Percentiles rank a stretch among this genome's conserved stretches.
These are phyloP conservation scores for Kodamaea kakaduensis DNA, from an alignment of 805 yeast genomes.

Conservation along the genomic window DNA sequence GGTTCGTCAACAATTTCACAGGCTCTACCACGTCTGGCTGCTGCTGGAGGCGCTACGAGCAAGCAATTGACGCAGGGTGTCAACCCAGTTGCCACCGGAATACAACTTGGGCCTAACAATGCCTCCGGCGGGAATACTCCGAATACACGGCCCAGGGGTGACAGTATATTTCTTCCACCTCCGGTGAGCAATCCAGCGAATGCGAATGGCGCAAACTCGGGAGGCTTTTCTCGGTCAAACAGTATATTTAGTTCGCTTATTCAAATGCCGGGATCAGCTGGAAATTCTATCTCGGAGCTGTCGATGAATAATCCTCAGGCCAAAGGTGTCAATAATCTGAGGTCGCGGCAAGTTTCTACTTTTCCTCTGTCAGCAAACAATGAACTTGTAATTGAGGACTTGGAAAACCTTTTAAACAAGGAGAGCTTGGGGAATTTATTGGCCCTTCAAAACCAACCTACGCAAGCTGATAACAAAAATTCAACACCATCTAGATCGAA, in stretches of 20 bases:
- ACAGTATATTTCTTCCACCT: slow-evolving; percentile 13
- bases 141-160: slow-evolving; percentile 31
- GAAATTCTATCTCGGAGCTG: slow-evolving; percentile 32
- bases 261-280: slow-evolving; percentile 34
- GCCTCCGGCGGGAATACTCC: background rate
- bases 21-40: slow-evolving; percentile 1
- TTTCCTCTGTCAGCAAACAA: slow-evolving; percentile 15
- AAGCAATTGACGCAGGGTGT: background rate
- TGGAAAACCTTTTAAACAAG: slow-evolving; percentile 30
- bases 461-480: slow-evolving; percentile 7
- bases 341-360: slow-evolving; percentile 19
- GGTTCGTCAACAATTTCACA: background rate
- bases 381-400: slow-evolving; percentile 25
- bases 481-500: slow-evolving; percentile 19
- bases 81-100: background rate
- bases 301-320: slow-evolving; percentile 2
- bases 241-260: slow-evolving; percentile 29
- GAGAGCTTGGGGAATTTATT: slow-evolving; percentile 31
- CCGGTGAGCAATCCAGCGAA: slow-evolving; percentile 4
- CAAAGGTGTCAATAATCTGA: background rate
- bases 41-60: slow-evolving; percentile 1
- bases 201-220: slow-evolving; percentile 1
- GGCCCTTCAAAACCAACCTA: slow-evolving; percentile 12
- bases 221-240: slow-evolving; percentile 9
- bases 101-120: background rate